Evolutionary conservation across 2,329 filamentous ascomycete species (phyloP), one percentile per base, ranked within the genome.

Genomic region (Fusarium sp.): DNA sequence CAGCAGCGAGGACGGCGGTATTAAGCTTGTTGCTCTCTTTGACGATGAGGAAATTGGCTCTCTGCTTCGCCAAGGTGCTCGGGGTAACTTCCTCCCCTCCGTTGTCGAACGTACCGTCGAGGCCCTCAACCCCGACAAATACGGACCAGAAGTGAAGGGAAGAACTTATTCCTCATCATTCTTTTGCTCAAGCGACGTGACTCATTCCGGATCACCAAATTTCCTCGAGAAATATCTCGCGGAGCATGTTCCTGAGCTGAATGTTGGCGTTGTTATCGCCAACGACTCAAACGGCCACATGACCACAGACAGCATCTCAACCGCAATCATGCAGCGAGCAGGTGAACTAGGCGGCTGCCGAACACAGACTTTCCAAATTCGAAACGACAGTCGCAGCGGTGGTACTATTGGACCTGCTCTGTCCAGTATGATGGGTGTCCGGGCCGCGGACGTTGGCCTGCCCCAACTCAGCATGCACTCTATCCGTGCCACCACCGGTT

Each of bases 31-130:
- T 37, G 94, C 92, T n/a, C 90, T 98, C 74, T 98, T 98, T 76
- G 96, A 98, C 77, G 92, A 98, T 75, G 96, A 99, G 80, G 96
- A 99, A 80, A 97, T 99, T 66, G 96, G 96, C 65, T 97, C 92
- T 27, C 85, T 93, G 11, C 88, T 98, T 53, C 92, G 95, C 59
- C 95, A 98, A 82, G 96, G 96, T 65, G 96, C 96, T 8, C 87
- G 88, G 55, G 90, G 93, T 59, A 98, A 98, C 83, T 97, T 98
- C 83, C 86, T 98, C 60, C 92, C 93, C 42, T 86, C 87, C 40
- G 88, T 91, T 25, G 87, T 98, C 62, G 93, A 97, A 82, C 92
- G 95, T 66, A 89, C 94, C 59, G 88, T 93, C 57, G 93, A 97
- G 78, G 85, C 84, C 5, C 81, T 89, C 54, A 88, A 91, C 66